Evolutionary conservation across 2,329 filamentous ascomycete species (phyloP).

Genomic region (Pestalotiopsis sp.): DNA sequence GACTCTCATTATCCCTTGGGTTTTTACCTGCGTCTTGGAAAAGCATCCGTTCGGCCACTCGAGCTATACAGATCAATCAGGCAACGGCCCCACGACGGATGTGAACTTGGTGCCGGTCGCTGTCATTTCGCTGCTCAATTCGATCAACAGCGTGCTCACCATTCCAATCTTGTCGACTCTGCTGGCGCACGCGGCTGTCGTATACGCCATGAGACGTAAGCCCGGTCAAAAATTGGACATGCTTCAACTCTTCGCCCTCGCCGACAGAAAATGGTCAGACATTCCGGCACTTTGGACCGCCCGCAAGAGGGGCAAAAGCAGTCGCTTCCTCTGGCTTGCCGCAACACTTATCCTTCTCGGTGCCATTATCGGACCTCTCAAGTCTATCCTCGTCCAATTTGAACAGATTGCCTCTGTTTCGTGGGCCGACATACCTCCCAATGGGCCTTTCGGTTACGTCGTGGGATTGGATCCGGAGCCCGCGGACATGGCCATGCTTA

Average conservation of each 20-base stretch:
- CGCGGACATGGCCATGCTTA: constrained; percentile 18
- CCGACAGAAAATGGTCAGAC: constrained; percentile 23
- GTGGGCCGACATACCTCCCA: constrained; percentile 15
- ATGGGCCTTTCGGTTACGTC: constrained; percentile 1
- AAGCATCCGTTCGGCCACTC: constrained; percentile 4
- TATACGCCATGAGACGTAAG: constrained; percentile 21
- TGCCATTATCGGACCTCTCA: constrained; percentile 17
- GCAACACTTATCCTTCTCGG: constrained; percentile 16
- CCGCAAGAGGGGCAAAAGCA: constrained; percentile 10
- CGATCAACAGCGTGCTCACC: constrained; percentile 19
- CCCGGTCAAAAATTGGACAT: constrained; percentile 19
- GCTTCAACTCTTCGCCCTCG: constrained; percentile 25
- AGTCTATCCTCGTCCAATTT: constrained; percentile 17
- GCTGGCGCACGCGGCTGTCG: constrained; percentile 22
- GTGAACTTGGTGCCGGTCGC: constrained; percentile 10
- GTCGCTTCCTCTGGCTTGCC: constrained; percentile 17
- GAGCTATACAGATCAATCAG: background rate
- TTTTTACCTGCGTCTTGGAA: constrained; percentile 17
- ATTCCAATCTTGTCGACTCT: constrained; percentile 21
- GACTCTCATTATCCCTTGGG: constrained; percentile 20
- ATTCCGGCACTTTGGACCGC: constrained; percentile 14
- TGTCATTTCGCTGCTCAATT: constrained; percentile 17
- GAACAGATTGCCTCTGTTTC: constrained; percentile 14
- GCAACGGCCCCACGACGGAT: constrained; percentile 11
- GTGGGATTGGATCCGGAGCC: constrained; percentile 19